A percentile compares a stretch with the other conserved stretches of the same genome.
Conservation (phyloP, 2,329 filamentous ascomycete species). For the Truncatella angustata region DNA sequence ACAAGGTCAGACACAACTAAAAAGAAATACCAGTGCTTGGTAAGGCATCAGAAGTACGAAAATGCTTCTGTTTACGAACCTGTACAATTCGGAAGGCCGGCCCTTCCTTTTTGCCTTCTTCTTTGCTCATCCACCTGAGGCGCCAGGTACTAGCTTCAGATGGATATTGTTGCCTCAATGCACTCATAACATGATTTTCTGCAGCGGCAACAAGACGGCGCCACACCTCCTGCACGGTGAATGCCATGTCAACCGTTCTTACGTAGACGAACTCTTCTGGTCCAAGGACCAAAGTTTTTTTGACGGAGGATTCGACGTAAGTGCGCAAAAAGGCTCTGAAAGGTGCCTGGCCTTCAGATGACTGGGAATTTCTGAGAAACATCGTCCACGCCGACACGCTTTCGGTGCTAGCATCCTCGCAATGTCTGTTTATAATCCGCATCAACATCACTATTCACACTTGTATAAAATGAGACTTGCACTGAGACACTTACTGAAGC, state of each 20-base stretch:
- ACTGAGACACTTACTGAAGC: neutral
- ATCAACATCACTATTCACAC: neutral
- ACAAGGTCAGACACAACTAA: too few species aligned
- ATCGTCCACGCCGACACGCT: neutral
- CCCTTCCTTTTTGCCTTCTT: neutral
- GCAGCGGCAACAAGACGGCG: neutral
- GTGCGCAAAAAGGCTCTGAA: neutral
- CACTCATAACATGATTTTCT: neutral
- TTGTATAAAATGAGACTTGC: neutral
- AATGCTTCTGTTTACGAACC: neutral
- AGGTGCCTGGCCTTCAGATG: neutral
- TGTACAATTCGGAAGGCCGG: neutral
- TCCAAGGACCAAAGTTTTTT: neutral
- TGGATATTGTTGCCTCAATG: neutral
- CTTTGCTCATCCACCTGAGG: neutral
- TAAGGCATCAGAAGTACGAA: too few species aligned
- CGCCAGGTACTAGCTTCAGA: neutral
- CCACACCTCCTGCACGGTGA: neutral
- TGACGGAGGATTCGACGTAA: neutral
- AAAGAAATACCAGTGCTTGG: too few species aligned
- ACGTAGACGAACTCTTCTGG: neutral
- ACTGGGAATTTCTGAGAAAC: neutral
- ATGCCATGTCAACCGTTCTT: neutral
- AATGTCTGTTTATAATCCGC: neutral
- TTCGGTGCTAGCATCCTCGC: neutral